These are phyloP conservation scores for Sporothrix schenckii DNA, from an alignment of 2,329 filamentous ascomycete genomes.

Conservation along the genomic window DNA sequence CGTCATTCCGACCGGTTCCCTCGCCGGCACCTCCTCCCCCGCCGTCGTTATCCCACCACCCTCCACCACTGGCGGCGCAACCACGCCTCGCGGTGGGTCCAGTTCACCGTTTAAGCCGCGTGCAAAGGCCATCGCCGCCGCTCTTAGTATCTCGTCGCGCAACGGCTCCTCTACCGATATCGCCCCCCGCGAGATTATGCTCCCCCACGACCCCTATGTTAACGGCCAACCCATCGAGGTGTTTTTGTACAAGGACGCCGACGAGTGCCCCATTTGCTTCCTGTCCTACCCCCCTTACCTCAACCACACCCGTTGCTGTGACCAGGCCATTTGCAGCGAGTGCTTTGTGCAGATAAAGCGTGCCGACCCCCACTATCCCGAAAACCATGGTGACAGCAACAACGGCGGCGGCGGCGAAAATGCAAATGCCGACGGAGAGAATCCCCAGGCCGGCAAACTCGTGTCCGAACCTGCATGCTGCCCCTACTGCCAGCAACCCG, in stretches of 20 bases:
- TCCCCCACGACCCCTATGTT: slow-evolving; percentile 82
- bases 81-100: slow-evolving; percentile 49
- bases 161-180: slow-evolving; percentile 74
- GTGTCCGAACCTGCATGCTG: slow-evolving; percentile 91
- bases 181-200: slow-evolving; percentile 72
- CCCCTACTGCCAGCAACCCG: slow-evolving; percentile 91
- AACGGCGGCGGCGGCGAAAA: slow-evolving; percentile 46
- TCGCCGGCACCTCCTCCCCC: slow-evolving; percentile 75
- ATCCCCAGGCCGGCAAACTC: slow-evolving; percentile 64
- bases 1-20: slow-evolving; percentile 41
- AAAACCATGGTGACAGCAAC: slow-evolving; percentile 64
- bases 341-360: slow-evolving; percentile 99
- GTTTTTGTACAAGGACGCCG: slow-evolving; percentile 86
- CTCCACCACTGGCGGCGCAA: slow-evolving; percentile 52
- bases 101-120: slow-evolving; percentile 73
- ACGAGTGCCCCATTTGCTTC: slow-evolving; percentile 95
- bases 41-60: slow-evolving; percentile 71
- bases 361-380: slow-evolving; percentile 84
- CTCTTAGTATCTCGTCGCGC: slow-evolving; percentile 72
- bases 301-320: slow-evolving; percentile 92
- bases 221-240: slow-evolving; percentile 95
- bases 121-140: slow-evolving; percentile 84
- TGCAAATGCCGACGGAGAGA: slow-evolving; percentile 43
- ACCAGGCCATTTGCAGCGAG: slow-evolving; percentile 95
- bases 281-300: slow-evolving; percentile 92